Conservation (phyloP, 2,329 filamentous ascomycete genomes). For the Ceratocystis huliohia region DNA sequence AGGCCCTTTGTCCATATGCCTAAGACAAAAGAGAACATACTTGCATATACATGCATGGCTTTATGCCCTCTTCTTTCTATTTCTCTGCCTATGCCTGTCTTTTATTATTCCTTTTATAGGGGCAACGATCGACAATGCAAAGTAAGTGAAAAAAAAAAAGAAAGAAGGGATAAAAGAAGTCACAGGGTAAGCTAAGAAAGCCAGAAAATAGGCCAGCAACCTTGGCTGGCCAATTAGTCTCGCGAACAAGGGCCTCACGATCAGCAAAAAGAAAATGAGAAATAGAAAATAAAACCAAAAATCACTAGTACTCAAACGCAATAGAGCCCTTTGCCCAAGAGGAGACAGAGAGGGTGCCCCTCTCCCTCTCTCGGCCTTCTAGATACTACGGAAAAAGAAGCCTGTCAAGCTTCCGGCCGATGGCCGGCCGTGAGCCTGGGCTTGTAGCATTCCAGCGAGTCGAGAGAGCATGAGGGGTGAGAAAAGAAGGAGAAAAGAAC, state of each 20-base stretch:
- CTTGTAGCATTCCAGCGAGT: not conserved
- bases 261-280: not conserved
- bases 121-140: not conserved
- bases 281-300: not conserved
- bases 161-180: not conserved
- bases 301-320: not conserved
- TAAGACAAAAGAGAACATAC: not conserved
- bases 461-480: not conserved
- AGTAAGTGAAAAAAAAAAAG: not conserved
- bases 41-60: not conserved
- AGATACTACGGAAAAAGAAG: not conserved
- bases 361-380: not conserved
- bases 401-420: not conserved
- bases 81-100: not conserved
- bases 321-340: not conserved
- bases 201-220: not conserved
- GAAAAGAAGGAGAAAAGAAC: not conserved
- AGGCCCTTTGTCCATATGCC: not conserved
- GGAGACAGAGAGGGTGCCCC: not conserved
- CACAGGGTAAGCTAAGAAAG: not conserved
- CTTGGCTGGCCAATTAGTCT: not conserved
- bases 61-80: not conserved
- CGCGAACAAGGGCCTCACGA: not conserved
- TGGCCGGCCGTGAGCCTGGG: not conserved
- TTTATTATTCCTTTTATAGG: not conserved